These are phyloP conservation scores for Eucalyptus curtisii DNA, from an alignment of 345 rosid genomes.

Conservation along the genomic window DNA sequence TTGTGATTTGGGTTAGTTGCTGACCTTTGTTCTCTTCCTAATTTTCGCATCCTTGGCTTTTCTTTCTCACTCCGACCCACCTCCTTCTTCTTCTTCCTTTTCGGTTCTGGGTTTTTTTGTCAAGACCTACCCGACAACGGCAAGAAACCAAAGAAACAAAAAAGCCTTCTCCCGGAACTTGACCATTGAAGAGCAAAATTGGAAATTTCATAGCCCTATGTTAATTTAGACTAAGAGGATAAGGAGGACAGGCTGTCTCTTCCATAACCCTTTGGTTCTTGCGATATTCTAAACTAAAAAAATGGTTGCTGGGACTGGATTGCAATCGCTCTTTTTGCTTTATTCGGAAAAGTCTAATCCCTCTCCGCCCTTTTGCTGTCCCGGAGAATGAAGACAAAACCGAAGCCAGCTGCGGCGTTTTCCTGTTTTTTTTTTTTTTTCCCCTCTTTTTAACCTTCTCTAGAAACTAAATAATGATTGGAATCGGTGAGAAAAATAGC, in stretches of 20 bases:
- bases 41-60: too few relatives aligned
- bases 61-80: not conserved
- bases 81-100: not conserved
- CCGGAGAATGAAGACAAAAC: not conserved
- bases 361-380: rapidly evolving
- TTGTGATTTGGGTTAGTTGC: too few relatives aligned
- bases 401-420: not conserved
- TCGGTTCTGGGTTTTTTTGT: not conserved
- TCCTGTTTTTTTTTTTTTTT: not conserved
- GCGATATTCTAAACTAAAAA: not conserved
- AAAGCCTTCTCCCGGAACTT: not conserved
- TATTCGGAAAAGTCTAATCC: not conserved
- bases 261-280: not conserved
- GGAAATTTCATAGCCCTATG: not conserved
- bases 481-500: not conserved
- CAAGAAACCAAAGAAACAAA: not conserved
- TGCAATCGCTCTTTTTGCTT: not conserved
- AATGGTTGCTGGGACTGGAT: not conserved
- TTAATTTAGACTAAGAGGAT: not conserved
- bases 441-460: not conserved
- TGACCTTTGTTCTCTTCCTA: too few relatives aligned
- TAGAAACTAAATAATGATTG: not conserved
- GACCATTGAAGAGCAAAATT: not conserved
- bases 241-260: not conserved
- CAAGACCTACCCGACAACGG: not conserved